These are phyloP conservation scores for Thalassiosira profunda DNA, from an alignment of 108 stramenopile genomes.

Conservation along the genomic window DNA sequence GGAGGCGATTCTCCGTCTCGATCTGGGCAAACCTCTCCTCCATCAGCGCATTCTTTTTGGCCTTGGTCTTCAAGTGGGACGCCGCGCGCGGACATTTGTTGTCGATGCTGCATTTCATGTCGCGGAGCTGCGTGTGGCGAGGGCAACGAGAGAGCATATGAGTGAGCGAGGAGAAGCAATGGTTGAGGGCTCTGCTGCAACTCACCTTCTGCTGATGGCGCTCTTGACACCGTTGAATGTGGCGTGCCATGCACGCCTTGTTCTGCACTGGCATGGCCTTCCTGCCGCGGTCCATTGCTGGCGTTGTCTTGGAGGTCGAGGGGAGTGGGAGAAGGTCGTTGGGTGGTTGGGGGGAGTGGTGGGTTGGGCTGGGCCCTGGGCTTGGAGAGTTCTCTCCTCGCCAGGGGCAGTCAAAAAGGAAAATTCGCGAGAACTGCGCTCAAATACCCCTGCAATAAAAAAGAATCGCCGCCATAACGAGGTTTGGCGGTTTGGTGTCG, in stretches of 20 bases:
- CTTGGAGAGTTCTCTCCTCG: too few species aligned
- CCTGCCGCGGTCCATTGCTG: constrained; percentile 78
- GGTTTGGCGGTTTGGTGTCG: too few species aligned
- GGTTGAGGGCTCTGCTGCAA: not conserved
- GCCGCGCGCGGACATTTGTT: constrained; percentile 69
- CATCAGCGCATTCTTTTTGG: constrained; percentile 87
- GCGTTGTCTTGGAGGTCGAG: too few species aligned
- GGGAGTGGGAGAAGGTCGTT: not conserved
- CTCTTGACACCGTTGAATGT: constrained; percentile 61
- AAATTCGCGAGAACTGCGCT: too few species aligned
- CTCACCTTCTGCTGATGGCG: constrained; percentile 66
- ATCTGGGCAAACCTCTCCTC: constrained; percentile 75
- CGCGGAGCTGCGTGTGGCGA: constrained; percentile 50
- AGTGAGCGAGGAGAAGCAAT: not conserved
- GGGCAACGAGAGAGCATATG: not conserved
- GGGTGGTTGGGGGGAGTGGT: too few species aligned
- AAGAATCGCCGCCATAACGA: too few species aligned
- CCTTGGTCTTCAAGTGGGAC: constrained; percentile 70
- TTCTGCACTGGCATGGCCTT: constrained; percentile 86
- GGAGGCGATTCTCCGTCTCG: constrained; percentile 87
- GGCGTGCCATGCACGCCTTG: constrained; percentile 78
- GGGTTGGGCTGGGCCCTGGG: too few species aligned
- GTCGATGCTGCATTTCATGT: constrained; percentile 88
- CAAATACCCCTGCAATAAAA: too few species aligned
- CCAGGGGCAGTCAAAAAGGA: too few species aligned